A percentile compares a stretch with the other conserved stretches of the same genome.
phyloP scores from a whole-genome alignment of 1,284 basidiomycete genomes.

The Erythrobasidium hasegawianum region DNA sequence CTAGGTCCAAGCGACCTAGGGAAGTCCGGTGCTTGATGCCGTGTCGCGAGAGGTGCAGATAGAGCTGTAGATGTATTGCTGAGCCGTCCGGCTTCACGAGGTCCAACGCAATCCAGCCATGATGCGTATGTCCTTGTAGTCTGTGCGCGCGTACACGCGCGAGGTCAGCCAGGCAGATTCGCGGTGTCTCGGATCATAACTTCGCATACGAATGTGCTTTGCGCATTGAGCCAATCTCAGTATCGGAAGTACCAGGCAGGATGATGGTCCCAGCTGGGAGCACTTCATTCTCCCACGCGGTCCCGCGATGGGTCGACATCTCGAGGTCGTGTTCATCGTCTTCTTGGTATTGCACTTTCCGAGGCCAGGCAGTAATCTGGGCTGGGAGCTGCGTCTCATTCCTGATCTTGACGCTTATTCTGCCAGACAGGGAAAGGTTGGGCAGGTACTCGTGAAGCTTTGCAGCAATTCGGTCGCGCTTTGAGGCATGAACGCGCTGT shows the following conservation, averaged over 20 bases:
- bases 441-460: not conserved
- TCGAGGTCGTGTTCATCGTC: constrained; percentile 5
- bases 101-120: not conserved
- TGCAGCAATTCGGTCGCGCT: not conserved
- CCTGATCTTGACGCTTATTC: not conserved
- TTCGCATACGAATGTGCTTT: too few relatives aligned
- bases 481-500: not conserved
- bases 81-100: constrained; percentile 12
- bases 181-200: too few relatives aligned
- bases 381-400: not conserved
- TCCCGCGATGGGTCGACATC: constrained; percentile 24
- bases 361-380: constrained; percentile 33
- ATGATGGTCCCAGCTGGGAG: constrained; percentile 20
- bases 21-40: constrained; percentile 17
- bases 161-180: too few relatives aligned
- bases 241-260: not conserved
- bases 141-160: too few relatives aligned
- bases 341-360: constrained; percentile 1
- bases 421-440: not conserved
- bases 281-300: constrained; percentile 11
- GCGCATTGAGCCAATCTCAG: too few relatives aligned
- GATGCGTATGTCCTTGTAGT: too few relatives aligned
- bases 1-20: constrained; percentile 32
- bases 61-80: constrained; percentile 24
- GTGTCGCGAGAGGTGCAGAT: constrained; percentile 14